Evolutionary conservation across 345 rosid genomes (phyloP).

Genomic region (Citrus medica): DNA sequence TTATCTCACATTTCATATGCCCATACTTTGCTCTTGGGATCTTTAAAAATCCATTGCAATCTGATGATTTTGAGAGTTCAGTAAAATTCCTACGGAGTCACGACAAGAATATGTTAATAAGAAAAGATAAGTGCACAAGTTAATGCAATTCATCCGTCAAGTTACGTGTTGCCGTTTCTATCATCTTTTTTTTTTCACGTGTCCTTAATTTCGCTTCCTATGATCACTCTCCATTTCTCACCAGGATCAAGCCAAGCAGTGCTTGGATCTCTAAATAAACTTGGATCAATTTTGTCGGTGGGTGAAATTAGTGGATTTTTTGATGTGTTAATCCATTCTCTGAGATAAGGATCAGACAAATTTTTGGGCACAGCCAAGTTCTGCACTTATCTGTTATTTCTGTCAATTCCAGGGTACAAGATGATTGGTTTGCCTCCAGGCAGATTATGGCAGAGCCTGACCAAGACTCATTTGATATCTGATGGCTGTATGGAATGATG

Average conservation of each 20-base stretch:
- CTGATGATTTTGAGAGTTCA: neutral
- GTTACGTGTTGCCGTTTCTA: too few species aligned
- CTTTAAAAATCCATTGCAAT: neutral
- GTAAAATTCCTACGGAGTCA: too few species aligned
- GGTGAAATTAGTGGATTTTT: constrained; percentile 63
- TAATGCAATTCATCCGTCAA: too few species aligned
- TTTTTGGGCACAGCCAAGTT: constrained; percentile 64
- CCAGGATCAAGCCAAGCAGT: constrained; percentile 46
- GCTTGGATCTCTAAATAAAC: neutral
- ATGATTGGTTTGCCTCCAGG: constrained; percentile 45
- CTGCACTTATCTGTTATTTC: constrained; percentile 43
- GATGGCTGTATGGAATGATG: neutral
- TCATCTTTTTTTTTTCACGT: too few species aligned
- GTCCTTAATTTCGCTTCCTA: constrained; percentile 26
- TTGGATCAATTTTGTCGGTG: constrained; percentile 17
- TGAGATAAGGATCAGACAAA: constrained; percentile 56
- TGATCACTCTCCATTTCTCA: constrained; percentile 30
- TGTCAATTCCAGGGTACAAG: constrained; percentile 61
- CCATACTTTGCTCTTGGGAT: too few species aligned
- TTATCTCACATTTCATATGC: neutral
- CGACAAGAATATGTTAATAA: too few species aligned
- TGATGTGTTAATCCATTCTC: constrained; percentile 55
- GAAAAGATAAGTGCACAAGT: too few species aligned
- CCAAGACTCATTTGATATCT: constrained; percentile 74
- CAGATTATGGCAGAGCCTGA: constrained; percentile 74